These are phyloP conservation scores for Acanthochlamys bracteata DNA, from an alignment of 106 monocot species.

Conservation along the genomic window DNA sequence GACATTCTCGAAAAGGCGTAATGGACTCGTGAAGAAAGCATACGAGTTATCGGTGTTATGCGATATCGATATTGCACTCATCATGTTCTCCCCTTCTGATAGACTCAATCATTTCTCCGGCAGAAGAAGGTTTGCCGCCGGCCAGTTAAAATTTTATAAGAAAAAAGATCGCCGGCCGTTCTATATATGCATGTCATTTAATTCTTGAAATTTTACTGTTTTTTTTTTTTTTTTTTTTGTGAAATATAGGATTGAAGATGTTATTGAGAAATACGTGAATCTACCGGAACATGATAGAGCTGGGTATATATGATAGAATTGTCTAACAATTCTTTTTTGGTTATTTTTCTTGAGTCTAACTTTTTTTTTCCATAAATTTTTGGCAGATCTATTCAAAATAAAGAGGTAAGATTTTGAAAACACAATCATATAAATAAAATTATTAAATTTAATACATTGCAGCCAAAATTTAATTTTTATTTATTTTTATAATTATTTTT, in stretches of 20 bases:
- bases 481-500: neutral
- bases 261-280: constrained; percentile 35
- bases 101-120: constrained; percentile 84
- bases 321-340: neutral
- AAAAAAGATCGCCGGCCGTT: too few species aligned
- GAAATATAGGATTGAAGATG: constrained; percentile 50
- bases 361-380: too few species aligned
- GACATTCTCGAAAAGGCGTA: constrained; percentile 82
- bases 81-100: constrained; percentile 91
- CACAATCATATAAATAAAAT: neutral
- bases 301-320: constrained; percentile 20
- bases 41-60: constrained; percentile 92
- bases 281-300: constrained; percentile 52
- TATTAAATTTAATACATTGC: neutral
- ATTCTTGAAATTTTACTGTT: neutral
- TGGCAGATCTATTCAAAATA: constrained; percentile 23
- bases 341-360: neutral
- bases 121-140: constrained; percentile 33
- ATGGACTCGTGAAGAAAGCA: constrained; percentile 93
- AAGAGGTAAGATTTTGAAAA: constrained; percentile 16
- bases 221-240: neutral
- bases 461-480: neutral
- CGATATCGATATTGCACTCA: constrained; percentile 78
- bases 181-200: too few species aligned
- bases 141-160: too few species aligned